These are phyloP conservation scores for Cucumis hystrix DNA, from an alignment of 306 rosid species.

Conservation along the genomic window DNA sequence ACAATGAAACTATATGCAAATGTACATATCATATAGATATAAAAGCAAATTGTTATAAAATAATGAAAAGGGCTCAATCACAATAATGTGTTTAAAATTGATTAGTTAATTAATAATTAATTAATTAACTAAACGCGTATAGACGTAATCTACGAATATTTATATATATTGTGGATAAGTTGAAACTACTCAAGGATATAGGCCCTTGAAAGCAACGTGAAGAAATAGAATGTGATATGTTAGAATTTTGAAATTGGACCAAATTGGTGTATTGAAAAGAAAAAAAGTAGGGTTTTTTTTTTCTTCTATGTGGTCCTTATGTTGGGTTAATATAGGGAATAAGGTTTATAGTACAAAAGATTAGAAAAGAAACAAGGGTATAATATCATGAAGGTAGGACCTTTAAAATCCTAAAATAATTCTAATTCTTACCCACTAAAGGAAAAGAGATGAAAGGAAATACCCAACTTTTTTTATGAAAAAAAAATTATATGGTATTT, in stretches of 20 bases:
- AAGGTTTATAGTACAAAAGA: neutral
- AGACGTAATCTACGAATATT: neutral
- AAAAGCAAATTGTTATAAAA: neutral
- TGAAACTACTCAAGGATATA: neutral
- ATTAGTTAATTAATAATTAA: neutral
- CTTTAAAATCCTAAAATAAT: conserved; percentile 18
- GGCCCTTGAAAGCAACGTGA: neutral
- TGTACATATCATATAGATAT: neutral
- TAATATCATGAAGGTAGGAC: conserved; percentile 39
- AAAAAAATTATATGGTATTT: too few relatives aligned
- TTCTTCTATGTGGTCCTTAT: neutral
- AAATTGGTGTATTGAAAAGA: neutral
- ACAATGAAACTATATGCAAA: neutral
- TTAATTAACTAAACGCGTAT: neutral
- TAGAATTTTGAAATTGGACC: neutral
- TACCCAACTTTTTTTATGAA: neutral
- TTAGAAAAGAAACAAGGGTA: neutral
- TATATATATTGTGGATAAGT: neutral
- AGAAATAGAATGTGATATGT: neutral
- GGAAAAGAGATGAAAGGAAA: conserved; percentile 18
- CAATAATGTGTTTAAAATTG: neutral
- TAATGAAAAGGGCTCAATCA: neutral
- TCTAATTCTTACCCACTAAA: conserved; percentile 32
- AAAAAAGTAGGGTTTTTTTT: neutral
- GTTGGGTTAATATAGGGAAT: neutral